A percentile compares a stretch with the other conserved stretches of the same genome.
phyloP scores from a whole-genome alignment of 2,329 filamentous ascomycete genomes.

The Xylaria arbuscula region DNA sequence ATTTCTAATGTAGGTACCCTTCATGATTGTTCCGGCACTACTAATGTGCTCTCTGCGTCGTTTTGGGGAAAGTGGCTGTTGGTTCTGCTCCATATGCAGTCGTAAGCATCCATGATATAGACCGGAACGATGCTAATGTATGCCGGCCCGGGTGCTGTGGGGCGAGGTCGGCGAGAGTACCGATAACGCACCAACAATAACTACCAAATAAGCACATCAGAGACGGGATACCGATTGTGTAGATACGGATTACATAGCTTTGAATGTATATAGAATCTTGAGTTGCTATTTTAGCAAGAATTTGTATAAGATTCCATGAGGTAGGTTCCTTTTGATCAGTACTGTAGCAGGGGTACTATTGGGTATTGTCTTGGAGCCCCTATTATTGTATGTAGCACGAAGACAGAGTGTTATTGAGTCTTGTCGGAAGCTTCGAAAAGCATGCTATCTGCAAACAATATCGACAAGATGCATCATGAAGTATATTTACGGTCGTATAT shows the following conservation, averaged over 20 bases:
- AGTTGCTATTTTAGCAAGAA: background rate
- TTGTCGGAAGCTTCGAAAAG: background rate
- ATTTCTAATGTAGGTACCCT: background rate
- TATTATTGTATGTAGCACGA: too few relatives aligned
- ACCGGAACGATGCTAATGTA: background rate
- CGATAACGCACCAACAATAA: background rate
- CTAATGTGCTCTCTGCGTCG: too few relatives aligned
- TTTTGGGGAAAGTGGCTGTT: background rate
- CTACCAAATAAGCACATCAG: background rate
- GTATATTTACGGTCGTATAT: background rate
- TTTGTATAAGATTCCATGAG: background rate
- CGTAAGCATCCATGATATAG: too few relatives aligned
- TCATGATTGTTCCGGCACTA: too few relatives aligned
- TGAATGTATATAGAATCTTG: background rate
- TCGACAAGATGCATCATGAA: background rate
- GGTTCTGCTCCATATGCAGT: background rate
- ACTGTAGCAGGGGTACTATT: too few relatives aligned
- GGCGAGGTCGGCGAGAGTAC: background rate
- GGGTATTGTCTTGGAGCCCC: too few relatives aligned
- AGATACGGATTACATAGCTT: background rate
- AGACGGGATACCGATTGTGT: background rate
- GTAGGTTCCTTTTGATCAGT: too few relatives aligned
- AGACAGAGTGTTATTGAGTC: too few relatives aligned
- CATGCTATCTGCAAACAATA: background rate
- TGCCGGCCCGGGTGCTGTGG: conserved; percentile 13